phyloP scores from a whole-genome alignment of 805 yeast species.

The Yarrowia sp. region DNA sequence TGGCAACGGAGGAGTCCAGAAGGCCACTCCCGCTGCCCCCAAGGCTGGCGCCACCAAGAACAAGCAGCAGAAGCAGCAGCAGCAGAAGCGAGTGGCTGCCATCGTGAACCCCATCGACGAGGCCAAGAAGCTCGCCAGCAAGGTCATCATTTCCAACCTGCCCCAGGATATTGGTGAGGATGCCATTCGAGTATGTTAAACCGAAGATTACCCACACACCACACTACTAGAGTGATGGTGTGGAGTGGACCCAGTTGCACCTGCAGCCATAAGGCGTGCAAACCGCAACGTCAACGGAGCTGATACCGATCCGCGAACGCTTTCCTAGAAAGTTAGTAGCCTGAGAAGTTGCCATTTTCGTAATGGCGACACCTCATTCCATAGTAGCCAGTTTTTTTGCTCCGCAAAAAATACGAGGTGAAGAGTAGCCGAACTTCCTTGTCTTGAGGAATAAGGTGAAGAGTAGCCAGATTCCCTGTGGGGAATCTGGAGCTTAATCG shows the following conservation, averaged over 20 bases:
- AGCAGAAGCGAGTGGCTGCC: constrained; percentile 33
- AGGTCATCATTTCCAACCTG: constrained; percentile 78
- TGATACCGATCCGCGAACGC: constrained; percentile 18
- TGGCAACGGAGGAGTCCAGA: constrained; percentile 34
- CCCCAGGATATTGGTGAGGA: constrained; percentile 34
- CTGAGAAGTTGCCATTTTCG: neutral
- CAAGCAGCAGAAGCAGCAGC: constrained; percentile 26
- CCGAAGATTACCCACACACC: neutral
- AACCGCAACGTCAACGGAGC: constrained; percentile 7
- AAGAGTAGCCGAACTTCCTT: neutral
- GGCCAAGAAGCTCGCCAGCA: constrained; percentile 54
- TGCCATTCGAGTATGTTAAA: constrained; percentile 29
- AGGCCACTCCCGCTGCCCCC: constrained; percentile 29
- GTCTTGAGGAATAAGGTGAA: neutral
- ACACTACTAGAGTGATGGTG: neutral
- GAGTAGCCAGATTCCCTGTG: neutral
- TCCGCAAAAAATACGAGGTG: neutral
- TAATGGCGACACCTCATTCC: neutral
- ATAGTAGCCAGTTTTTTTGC: neutral
- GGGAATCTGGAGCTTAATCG: neutral
- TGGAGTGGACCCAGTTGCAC: neutral
- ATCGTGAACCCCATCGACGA: constrained; percentile 34
- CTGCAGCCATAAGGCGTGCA: neutral
- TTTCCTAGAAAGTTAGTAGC: constrained; percentile 2
- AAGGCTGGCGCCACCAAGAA: constrained; percentile 26